Conservation (phyloP, 2,329 filamentous ascomycete species). For the Exophiala sp. region DNA sequence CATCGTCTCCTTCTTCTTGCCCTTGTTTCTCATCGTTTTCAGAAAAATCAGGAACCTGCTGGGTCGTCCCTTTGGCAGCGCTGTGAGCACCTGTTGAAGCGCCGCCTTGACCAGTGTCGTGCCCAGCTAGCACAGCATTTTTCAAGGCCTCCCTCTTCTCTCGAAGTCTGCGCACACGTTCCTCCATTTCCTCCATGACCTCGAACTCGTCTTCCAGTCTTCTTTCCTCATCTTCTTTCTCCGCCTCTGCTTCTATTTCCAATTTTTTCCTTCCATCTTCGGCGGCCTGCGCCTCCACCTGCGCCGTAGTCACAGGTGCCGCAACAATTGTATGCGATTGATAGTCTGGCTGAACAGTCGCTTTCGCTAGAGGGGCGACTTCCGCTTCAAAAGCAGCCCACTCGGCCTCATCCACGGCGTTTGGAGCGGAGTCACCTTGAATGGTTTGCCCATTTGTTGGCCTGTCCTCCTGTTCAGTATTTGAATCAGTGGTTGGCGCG, state of each 20-base stretch:
- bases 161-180: conserved; percentile 61
- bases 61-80: conserved; percentile 29
- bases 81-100: neutral
- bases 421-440: no score
- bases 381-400: conserved; percentile 86
- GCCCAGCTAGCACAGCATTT: conserved; percentile 31
- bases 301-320: conserved; percentile 59
- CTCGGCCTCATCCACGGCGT: conserved; percentile 63
- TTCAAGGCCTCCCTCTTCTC: conserved; percentile 64
- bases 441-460: neutral
- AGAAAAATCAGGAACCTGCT: conserved; percentile 15
- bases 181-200: conserved; percentile 74
- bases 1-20: conserved; percentile 50
- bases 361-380: conserved; percentile 50
- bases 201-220: conserved; percentile 73
- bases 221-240: conserved; percentile 68
- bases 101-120: conserved; percentile 20
- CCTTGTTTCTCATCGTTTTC: conserved; percentile 49
- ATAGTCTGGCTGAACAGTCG: conserved; percentile 29
- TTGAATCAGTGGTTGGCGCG: neutral
- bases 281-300: conserved; percentile 52
- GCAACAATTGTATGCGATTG: conserved; percentile 60
- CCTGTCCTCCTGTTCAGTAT: neutral
- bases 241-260: conserved; percentile 56
- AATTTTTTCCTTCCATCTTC: conserved; percentile 44